Base-by-base conservation (phyloP, 2,329 filamentous ascomycete genomes). In the Podosphaera fusca region DNA sequence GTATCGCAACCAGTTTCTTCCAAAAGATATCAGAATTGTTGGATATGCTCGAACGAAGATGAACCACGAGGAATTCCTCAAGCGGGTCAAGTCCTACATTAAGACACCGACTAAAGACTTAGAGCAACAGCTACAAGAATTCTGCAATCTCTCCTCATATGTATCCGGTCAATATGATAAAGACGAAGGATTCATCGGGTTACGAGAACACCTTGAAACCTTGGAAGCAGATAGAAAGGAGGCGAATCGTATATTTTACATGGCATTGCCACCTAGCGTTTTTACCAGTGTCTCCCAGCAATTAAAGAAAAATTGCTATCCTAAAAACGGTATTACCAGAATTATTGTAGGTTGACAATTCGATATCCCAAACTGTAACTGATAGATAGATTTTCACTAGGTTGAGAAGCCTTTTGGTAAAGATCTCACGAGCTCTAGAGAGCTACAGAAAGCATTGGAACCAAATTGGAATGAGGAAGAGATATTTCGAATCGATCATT, bases 11-110 rank as follows among this genome's bases (percentile, higher is more conserved):
- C 90, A 95, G 73, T 98, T 96, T 76, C 85, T 98, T 55, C 92
- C 82, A 66, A 94, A 94, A 73, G 88, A 94, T 72, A 88, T 95
- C 73, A 86, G 82, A 72, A 95, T 98, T 69, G 82, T 98, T 67
- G 92, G 92, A 75, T 98, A 98, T 87, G 92, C 92, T 66, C 84
- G 92, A 70, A 98, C 92, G 65, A 95, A 95, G 78, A 98, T 98
- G 92, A 89, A 96, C 74, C 88, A 90, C 67, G 82, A 87, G 62
- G 92, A 98, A 72, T 96, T 86, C 75, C 78, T 96, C 69, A 86
- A 84, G 73, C 81, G 92, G 64, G 88, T 98, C 72, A 90, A 85
- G 74, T 95, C 88, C 60, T 94, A 95, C 75, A 98, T 98, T 76
- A 96, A 98, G 80, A 92, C 89, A 14, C 92, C 92, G 14, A 95